A percentile compares a stretch with the other conserved stretches of the same genome.
These are phyloP conservation scores for Solanum pimpinellifolium DNA, from an alignment of 257 asterid genomes.

Conservation along the genomic window DNA sequence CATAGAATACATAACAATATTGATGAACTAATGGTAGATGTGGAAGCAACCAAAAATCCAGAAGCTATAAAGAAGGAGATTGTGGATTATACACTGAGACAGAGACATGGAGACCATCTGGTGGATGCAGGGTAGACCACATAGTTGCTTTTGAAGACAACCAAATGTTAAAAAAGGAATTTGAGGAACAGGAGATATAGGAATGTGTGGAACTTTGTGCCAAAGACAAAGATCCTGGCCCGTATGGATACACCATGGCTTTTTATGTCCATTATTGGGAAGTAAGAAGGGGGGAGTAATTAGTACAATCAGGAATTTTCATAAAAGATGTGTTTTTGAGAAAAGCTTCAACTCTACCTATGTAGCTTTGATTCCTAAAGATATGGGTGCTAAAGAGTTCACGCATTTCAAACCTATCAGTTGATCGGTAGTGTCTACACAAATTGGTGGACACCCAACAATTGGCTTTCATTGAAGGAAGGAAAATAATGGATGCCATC, in stretches of 20 bases:
- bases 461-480: background rate
- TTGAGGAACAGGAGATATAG: background rate
- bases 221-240: background rate
- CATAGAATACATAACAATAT: background rate
- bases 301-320: background rate
- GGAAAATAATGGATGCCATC: background rate
- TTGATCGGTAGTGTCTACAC: background rate
- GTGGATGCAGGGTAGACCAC: background rate
- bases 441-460: background rate
- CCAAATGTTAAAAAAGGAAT: background rate
- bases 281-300: background rate
- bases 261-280: background rate
- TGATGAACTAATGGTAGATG: background rate
- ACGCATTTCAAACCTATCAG: background rate
- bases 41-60: background rate
- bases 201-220: background rate
- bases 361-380: background rate
- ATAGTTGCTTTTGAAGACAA: background rate
- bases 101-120: background rate
- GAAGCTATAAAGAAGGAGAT: background rate
- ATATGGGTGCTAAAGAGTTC: background rate
- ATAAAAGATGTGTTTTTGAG: background rate
- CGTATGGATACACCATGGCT: background rate
- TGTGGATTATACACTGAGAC: background rate
- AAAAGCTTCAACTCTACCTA: background rate